Evolutionary conservation across 805 yeast species (phyloP).

Genomic region (Hanseniaspora lachancei): DNA sequence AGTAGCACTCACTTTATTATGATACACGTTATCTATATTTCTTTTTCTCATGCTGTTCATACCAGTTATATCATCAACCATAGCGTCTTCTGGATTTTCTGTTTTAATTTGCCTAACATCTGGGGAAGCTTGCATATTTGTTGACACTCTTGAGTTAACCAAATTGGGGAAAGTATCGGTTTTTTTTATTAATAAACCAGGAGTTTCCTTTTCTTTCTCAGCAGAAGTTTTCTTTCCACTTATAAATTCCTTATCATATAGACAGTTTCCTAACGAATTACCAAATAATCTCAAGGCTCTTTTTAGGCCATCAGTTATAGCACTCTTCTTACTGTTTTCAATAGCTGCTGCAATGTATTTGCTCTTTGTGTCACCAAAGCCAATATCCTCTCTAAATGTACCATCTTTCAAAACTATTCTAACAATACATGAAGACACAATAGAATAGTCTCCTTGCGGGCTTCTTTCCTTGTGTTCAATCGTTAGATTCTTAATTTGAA

Average conservation of each 20-base stretch:
- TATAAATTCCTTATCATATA: constrained; percentile 61
- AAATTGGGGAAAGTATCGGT: constrained; percentile 5
- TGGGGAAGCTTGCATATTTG: constrained; percentile 23
- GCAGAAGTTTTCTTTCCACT: constrained; percentile 14
- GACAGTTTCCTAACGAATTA: constrained; percentile 69
- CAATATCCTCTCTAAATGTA: constrained; percentile 68
- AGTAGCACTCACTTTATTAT: neutral
- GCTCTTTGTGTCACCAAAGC: constrained; percentile 72
- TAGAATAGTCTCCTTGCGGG: constrained; percentile 40
- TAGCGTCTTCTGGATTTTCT: constrained; percentile 13
- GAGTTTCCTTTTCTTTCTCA: constrained; percentile 13
- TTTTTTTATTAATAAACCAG: neutral
- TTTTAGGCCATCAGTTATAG: constrained; percentile 70
- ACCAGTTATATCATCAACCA: neutral
- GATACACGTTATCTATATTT: neutral
- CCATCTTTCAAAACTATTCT: constrained; percentile 66
- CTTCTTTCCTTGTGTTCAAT: constrained; percentile 58
- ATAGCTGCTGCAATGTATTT: constrained; percentile 61
- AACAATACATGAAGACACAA: constrained; percentile 63
- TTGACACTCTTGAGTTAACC: constrained; percentile 35
- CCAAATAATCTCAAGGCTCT: constrained; percentile 71
- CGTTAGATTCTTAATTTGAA: constrained; percentile 50
- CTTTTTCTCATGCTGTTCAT: constrained; percentile 9
- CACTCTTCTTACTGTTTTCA: constrained; percentile 74
- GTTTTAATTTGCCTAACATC: constrained; percentile 26